Base-by-base conservation (phyloP, 768 basidiomycete genomes). In the Russula olivacea region DNA sequence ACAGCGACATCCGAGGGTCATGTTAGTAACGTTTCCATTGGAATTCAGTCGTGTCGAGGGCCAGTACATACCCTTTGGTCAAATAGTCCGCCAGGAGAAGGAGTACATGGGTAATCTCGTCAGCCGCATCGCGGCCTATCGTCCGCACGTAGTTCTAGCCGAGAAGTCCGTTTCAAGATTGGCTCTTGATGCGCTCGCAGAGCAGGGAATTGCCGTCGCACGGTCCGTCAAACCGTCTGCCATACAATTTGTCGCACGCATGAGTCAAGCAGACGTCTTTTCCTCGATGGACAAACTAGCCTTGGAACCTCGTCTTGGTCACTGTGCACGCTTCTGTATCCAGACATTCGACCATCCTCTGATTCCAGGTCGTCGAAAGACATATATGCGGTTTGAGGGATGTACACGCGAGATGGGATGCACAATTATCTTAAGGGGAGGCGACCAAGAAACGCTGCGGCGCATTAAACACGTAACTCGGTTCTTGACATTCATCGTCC, bases 331-430 rank as follows among this genome's bases (percentile, higher is more conserved):
- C 21, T 96, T 93, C 74, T 81, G 86, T 38, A 81, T 98, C 7
- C 93, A 97, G 73, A 97, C 97, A 0, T 98, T 89, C 72, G 96
- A 98, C 66, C 95, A 99, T 73, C 81, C 84, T 14, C 79, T 95
- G 45, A 99, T 98, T 47, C 93, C 95, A n/a, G 94, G 93, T 21
- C 83, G 82, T 19, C 81, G 97, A 60, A 99, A 99, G 78, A 93
- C 96, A 0, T 90, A 93, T 71, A 94, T 99, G 93, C 88, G 97
- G 1, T 98, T 99, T 70, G 97, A 99, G 74, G 96, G 96, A 2
- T 97, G 95, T 70, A 89, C 83, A 71, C 83, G 83, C 55, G 92
- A 97, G 66, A 89, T 92, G 82, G 95, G 95, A 0, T 98, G 94
- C 67, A 98, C 97, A 2, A 88, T 99, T 68, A 80, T 98, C 43